Percentiles rank a stretch among this genome's conserved stretches.
phyloP scores from a whole-genome alignment of 805 yeast species.

The Yarrowia sp. region DNA sequence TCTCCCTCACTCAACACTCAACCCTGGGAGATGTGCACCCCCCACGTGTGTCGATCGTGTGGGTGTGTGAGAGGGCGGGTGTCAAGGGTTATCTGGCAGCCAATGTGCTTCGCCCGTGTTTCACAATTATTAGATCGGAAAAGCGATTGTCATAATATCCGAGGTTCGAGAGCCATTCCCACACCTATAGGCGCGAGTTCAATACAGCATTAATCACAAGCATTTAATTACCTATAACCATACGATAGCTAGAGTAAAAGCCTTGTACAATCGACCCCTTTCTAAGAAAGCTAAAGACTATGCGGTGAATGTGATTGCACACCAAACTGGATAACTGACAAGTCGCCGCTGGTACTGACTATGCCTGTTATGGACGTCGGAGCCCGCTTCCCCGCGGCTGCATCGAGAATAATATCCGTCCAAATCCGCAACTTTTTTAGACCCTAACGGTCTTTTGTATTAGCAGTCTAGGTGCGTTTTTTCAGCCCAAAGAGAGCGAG shows the following conservation, averaged over 20 bases:
- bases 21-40: constrained; percentile 12
- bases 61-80: neutral
- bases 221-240: neutral
- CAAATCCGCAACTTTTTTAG: neutral
- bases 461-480: neutral
- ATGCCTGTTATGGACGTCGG: neutral
- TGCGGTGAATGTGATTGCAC: constrained; percentile 11
- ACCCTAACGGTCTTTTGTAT: constrained; percentile 5
- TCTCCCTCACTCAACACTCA: neutral
- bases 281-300: constrained; percentile 4
- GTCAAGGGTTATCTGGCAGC: neutral
- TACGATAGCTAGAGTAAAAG: neutral
- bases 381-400: constrained; percentile 9
- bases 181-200: too few relatives aligned
- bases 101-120: neutral
- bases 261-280: neutral
- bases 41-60: constrained; percentile 35
- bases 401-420: constrained; percentile 6
- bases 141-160: neutral
- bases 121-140: neutral
- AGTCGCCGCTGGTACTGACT: neutral
- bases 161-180: too few relatives aligned
- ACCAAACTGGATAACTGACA: too few relatives aligned
- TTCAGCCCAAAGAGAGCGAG: neutral
- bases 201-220: neutral